Base-by-base conservation (phyloP, 345 rosid species). In the Gossypium mustelinum region DNA sequence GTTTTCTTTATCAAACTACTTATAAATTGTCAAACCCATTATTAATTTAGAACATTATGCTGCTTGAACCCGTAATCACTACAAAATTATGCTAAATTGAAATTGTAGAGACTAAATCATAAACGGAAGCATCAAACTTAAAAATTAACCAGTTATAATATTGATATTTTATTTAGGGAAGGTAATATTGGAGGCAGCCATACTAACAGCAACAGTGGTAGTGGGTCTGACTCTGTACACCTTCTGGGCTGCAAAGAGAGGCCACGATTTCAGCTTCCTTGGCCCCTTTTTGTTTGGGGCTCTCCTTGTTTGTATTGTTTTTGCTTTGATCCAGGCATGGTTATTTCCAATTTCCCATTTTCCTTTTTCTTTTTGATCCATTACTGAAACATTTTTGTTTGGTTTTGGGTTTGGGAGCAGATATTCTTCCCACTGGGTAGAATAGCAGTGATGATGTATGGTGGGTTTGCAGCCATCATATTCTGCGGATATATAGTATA, bases 231-330 rank as follows among this genome's bases (percentile, higher is more conserved):
- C 97, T 13, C 78, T 90, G 9, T 94, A 90, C 85, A 94, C 98
- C 10, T 94, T 92, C 84, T 94, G 98, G 98, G 98, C 97, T 11
- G 97, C 90, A 10, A 84, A 82, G 72, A 90, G 91, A 79, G 97
- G 98, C 79, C 84, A 92, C 14, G 97, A 94, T 79, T 94, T 94
- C 83, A 89, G 77, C 79, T 94, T 92, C 84, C 92, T 94, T 10
- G 97, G 97, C 4, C 98, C 97, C 52, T 94, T 94, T 86, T 82
- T 94, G 87, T 90, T 88, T 76, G 97, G 95, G 63, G 92, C 94
- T 3, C 0, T 92, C 72, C 65, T 89, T 39, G 85, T 90, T 48
- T 89, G 92, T 11, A 66, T 90, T 65, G 86, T 90, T 4, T 94
- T 94, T 73, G 84, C 88, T 57, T 11, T 92, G 47, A 94, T 94